These are phyloP conservation scores for Penicillium sp. DNA, from an alignment of 2,329 filamentous ascomycete genomes.

Conservation along the genomic window DNA sequence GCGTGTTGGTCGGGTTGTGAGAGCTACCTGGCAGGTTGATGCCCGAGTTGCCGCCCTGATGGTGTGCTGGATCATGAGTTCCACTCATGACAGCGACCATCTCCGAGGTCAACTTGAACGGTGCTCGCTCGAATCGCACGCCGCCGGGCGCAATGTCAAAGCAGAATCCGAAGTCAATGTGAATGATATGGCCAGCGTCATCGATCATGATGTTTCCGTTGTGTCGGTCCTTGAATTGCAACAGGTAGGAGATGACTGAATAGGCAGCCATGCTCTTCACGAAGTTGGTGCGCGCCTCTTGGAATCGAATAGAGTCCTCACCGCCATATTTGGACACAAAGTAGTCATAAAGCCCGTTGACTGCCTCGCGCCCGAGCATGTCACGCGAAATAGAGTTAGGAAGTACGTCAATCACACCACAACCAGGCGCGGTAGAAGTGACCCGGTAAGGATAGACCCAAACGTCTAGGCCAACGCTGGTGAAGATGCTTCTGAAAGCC, in stretches of 20 bases:
- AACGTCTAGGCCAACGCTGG: conserved; percentile 88
- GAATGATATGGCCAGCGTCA: conserved; percentile 91
- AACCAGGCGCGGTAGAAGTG: conserved; percentile 93
- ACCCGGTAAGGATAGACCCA: conserved; percentile 97
- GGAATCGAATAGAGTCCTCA: conserved; percentile 90
- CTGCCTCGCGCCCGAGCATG: conserved; percentile 95
- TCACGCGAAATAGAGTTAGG: conserved; percentile 97
- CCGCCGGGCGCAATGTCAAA: conserved; percentile 98
- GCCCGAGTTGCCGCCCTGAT: conserved; percentile 25
- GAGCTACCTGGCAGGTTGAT: conserved; percentile 33
- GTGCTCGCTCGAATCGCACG: conserved; percentile 94
- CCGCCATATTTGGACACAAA: conserved; percentile 97
- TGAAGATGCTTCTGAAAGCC: conserved; percentile 95
- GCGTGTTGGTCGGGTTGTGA: conserved; percentile 60
- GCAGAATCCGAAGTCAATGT: conserved; percentile 99
- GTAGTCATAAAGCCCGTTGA: conserved; percentile 98
- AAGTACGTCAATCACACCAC: conserved; percentile 95
- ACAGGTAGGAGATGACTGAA: conserved; percentile 89
- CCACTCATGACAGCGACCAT: conserved; percentile 99
- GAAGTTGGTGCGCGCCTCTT: conserved; percentile 92
- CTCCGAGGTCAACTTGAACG: conserved; percentile 95
- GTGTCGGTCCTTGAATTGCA: conserved; percentile 98
- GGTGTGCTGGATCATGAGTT: conserved; percentile 40
- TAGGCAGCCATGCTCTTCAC: conserved; percentile 99
- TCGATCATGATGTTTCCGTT: conserved; percentile 99